Base-by-base conservation (phyloP, 768 basidiomycete genomes). In the Filobasidium floriforme region DNA sequence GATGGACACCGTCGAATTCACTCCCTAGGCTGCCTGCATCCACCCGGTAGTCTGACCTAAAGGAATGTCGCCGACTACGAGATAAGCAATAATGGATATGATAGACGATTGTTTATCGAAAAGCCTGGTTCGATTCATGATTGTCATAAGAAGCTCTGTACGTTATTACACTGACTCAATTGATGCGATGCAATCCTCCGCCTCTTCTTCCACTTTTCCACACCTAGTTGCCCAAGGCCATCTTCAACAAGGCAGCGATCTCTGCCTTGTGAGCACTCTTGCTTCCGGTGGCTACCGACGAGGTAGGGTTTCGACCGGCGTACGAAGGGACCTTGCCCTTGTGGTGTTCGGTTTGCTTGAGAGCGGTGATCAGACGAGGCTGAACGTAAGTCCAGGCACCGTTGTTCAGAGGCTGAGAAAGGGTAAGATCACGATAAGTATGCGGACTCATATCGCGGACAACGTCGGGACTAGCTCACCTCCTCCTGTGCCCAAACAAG, bases 331-430 rank as follows among this genome's bases (percentile, higher is more conserved):
- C 90, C 80, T 93, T 92, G 76, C 86, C 86, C 80, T 86, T 86
- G 81, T 99, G 96, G 80, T 96, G 84, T 77, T 89, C 82, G 6
- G 93, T 94, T 81, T 90, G 83, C 72, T 87, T 86, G 57, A 89
- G 87, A n/a, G 94, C 92, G 54, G 94, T 98, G 78, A 89, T 87
- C 74, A 98, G 87, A 63, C 93, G 86, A 55, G 92, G 89, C 28
- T 89, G 92, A 66, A 96, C 86, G 75, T 99, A 96, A 49, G 88
- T 90, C 96, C 96, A 99, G 1, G 91, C 87, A 71, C 96, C 96
- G 73, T 92, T 92, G 83, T 99, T 99, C 71, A 98, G 81, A 18
- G 96, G 94, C 79, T 97, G 74, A 60, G 72, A 44, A 61, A 15
- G 70, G 68, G 59, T 60, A n/a, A 52, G 28, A 40, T 44, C 12